Evolutionary conservation across 306 rosid species (phyloP).

Genomic region (Oxytropis ochrocephala): DNA sequence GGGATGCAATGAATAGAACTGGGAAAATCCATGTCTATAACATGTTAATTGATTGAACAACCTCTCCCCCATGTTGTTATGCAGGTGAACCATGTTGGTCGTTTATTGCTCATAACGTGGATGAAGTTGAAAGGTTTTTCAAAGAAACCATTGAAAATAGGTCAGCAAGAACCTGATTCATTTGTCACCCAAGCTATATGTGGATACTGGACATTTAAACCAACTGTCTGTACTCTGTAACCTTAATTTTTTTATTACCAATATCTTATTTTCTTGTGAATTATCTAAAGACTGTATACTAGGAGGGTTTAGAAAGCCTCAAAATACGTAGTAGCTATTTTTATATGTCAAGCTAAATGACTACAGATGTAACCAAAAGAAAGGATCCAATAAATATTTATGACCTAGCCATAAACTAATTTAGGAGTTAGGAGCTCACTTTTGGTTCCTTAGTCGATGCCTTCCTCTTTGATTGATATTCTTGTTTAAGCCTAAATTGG

Average conservation of each 20-base stretch:
- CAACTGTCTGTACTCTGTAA: not conserved
- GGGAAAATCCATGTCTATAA: not conserved
- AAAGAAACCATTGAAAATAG: constrained; percentile 85
- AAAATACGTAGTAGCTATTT: not conserved
- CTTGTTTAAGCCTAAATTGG: no score
- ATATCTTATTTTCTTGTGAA: not conserved
- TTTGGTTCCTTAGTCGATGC: not conserved
- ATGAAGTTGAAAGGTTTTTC: constrained; percentile 79
- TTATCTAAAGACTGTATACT: not conserved
- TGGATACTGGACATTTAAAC: not conserved
- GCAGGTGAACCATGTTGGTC: constrained; percentile 91
- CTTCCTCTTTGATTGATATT: not conserved
- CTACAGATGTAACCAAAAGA: not conserved
- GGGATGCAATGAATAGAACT: not conserved
- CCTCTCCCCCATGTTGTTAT: constrained; percentile 19
- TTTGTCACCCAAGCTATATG: not conserved
- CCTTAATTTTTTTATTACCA: not conserved
- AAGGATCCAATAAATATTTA: not conserved
- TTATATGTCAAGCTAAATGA: constrained; percentile 3
- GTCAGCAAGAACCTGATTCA: constrained; percentile 31
- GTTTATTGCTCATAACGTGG: constrained; percentile 57
- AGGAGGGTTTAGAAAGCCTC: constrained; percentile 4
- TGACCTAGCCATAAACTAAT: not conserved
- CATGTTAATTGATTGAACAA: not conserved
- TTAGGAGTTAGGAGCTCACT: not conserved